Evolutionary conservation across 2,329 filamentous ascomycete genomes (phyloP).

Genomic region (Ophiostoma australiae): DNA sequence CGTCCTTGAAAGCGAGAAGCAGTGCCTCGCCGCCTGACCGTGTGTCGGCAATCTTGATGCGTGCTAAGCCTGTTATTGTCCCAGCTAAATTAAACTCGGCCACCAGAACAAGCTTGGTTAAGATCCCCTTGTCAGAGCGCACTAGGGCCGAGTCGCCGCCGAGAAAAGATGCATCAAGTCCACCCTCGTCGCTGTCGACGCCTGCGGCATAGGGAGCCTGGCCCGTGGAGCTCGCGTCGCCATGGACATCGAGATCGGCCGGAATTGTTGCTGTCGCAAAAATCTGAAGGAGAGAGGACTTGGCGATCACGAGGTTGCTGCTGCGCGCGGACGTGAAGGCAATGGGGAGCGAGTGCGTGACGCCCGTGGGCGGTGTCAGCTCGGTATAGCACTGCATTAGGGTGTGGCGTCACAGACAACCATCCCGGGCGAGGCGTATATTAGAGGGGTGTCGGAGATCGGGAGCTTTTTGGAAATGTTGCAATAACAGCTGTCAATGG

Average conservation of each 20-base stretch:
- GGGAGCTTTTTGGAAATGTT: neutral
- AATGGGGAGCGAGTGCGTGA: slow-evolving; percentile 78
- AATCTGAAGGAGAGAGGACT: slow-evolving; percentile 87
- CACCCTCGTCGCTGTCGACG: slow-evolving; percentile 59
- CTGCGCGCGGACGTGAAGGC: slow-evolving; percentile 71
- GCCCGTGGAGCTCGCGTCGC: slow-evolving; percentile 34
- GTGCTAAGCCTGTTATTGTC: slow-evolving; percentile 75
- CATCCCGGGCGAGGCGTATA: slow-evolving; percentile 12
- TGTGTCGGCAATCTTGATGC: slow-evolving; percentile 66
- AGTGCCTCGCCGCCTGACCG: slow-evolving; percentile 79
- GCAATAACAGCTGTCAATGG: neutral
- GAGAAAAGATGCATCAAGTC: slow-evolving; percentile 61
- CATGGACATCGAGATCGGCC: slow-evolving; percentile 53
- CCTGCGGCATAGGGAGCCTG: slow-evolving; percentile 35
- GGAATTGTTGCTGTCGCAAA: slow-evolving; percentile 68
- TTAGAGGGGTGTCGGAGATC: neutral
- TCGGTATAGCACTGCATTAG: slow-evolving; percentile 97
- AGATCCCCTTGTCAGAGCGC: slow-evolving; percentile 58
- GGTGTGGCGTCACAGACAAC: slow-evolving; percentile 28
- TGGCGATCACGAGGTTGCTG: slow-evolving; percentile 84
- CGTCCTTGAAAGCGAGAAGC: slow-evolving; percentile 79
- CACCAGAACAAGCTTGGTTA: slow-evolving; percentile 75
- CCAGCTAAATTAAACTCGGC: slow-evolving; percentile 80
- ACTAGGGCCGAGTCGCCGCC: slow-evolving; percentile 58
- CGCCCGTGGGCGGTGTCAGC: slow-evolving; percentile 86